Base-by-base conservation (phyloP, 139 green algal species). In the Mesotaenium endlicherianum region DNA sequence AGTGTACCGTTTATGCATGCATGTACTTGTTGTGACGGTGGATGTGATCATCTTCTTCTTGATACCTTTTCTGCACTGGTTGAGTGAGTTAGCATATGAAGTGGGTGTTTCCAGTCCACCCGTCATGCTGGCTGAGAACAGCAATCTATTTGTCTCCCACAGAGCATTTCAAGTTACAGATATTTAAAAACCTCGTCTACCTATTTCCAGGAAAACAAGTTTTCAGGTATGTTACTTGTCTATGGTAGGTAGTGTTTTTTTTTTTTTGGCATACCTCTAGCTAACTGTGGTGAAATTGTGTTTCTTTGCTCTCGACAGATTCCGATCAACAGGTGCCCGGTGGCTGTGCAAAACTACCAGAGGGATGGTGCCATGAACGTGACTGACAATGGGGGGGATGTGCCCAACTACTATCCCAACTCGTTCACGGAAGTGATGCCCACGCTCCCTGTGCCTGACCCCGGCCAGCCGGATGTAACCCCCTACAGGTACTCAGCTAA, bases 401-500 rank as follows among this genome's bases (percentile, higher is more conserved):
- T 47, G 49, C 14, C 20, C 45, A 78, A 34, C 20, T 78, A 78
- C 31, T 78, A 53, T 49, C 70, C 70, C 40, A 78, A 78, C 70
- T 78, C 70, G 16, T 17, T 49, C 6, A 4, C 39, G 4, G 70
- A 38, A 5, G 49, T 30, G 14, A 14, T 16, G 14, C 49, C 49
- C 14, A 59, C 49, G 16, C n/a, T 38, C 8, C 60, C 60, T 8
- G 5, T 47, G 11, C 70, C 70, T 16, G 70, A 78, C 8, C 70
- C 70, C 30, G 42, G 30, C 5, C 11, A 78, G 70, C 41, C 45
- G 6, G 70, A 78, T 6, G 11, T 78, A 4, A 38, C 70, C 6
- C 70, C 70, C 11, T 78, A 78, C 70, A 4, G 42, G 70, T 78
- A 6, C n/a, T n/a, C n/a, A n/a, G n/a, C n/a, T n/a, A n/a, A n/a